phyloP scores from a whole-genome alignment of 23 red algal species.

The Cyanidium caldarium region DNA sequence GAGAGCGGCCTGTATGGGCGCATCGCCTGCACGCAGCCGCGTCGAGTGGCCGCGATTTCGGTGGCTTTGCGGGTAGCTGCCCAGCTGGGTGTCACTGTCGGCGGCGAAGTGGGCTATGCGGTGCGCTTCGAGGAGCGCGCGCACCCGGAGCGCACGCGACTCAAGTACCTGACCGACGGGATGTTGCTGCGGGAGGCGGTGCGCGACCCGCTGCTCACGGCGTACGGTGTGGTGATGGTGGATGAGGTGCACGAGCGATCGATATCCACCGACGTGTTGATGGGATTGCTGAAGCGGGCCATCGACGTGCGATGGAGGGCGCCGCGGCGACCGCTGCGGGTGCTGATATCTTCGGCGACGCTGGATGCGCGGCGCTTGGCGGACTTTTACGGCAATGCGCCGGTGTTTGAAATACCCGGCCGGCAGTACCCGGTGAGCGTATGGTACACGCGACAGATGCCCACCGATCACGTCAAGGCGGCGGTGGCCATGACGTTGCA shows the following conservation, averaged over 20 bases:
- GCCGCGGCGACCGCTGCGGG: neutral
- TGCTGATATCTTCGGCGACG: neutral
- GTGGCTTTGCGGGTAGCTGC: constrained; percentile 57
- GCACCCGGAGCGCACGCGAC: neutral
- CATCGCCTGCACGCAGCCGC: constrained; percentile 77
- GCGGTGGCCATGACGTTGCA: neutral
- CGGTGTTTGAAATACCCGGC: neutral
- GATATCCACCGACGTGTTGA: constrained; percentile 61
- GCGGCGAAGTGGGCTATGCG: constrained; percentile 54
- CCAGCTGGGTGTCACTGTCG: constrained; percentile 38
- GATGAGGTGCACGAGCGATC: constrained; percentile 89
- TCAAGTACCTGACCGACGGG: constrained; percentile 80
- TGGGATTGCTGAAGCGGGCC: constrained; percentile 38
- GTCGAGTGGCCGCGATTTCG: constrained; percentile 57
- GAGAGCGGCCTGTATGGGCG: constrained; percentile 50
- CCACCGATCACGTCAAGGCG: neutral
- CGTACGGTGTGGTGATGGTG: constrained; percentile 54
- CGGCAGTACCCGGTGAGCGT: constrained; percentile 7
- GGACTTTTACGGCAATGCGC: neutral
- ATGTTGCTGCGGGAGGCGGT: constrained; percentile 42
- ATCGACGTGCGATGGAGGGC: neutral
- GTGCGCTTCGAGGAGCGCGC: constrained; percentile 28
- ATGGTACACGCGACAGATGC: neutral
- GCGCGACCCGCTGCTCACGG: constrained; percentile 33
- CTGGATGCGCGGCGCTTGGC: neutral